Conservation (phyloP, 1,139 yeast genomes). For the Geotrichum aggregatum region DNA sequence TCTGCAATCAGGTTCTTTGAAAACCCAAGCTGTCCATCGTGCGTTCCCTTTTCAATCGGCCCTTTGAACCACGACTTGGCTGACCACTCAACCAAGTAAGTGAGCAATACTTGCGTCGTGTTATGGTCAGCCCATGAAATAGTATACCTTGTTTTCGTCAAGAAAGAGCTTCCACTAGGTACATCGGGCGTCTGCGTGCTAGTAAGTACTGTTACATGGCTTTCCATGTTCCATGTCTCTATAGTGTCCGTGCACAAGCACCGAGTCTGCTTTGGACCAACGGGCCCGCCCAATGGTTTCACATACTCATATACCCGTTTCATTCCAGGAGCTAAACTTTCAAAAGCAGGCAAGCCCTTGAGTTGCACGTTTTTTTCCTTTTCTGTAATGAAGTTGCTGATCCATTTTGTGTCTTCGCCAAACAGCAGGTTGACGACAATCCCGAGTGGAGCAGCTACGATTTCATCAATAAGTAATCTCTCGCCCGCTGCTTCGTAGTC, state of each 20-base stretch:
- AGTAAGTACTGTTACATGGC: constrained; percentile 58
- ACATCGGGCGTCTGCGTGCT: constrained; percentile 86
- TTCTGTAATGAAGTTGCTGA: constrained; percentile 50
- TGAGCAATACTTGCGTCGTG: constrained; percentile 59
- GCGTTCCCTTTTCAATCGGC: constrained; percentile 85
- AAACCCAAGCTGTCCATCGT: constrained; percentile 81
- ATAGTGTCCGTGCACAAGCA: constrained; percentile 76
- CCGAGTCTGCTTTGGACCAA: constrained; percentile 92
- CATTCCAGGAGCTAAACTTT: constrained; percentile 36
- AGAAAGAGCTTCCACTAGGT: constrained; percentile 84
- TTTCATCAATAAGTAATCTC: constrained; percentile 57
- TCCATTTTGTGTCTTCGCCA: constrained; percentile 68
- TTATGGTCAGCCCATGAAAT: constrained; percentile 77
- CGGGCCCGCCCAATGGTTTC: constrained; percentile 76
- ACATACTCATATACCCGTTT: constrained; percentile 62
- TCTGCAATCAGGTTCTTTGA: constrained; percentile 57
- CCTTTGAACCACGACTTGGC: constrained; percentile 90
- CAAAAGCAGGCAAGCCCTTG: constrained; percentile 52
- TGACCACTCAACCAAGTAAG: constrained; percentile 75
- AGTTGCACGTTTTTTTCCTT: constrained; percentile 72
- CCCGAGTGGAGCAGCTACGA: constrained; percentile 74
- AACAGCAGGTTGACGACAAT: constrained; percentile 64
- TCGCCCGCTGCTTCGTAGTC: constrained; percentile 54
- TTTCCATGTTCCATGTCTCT: constrained; percentile 57
- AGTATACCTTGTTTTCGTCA: constrained; percentile 59